A percentile compares a stretch with the other conserved stretches of the same genome.
phyloP scores from a whole-genome alignment of 1,139 yeast genomes.

The Pneumocystis jirovecii region DNA sequence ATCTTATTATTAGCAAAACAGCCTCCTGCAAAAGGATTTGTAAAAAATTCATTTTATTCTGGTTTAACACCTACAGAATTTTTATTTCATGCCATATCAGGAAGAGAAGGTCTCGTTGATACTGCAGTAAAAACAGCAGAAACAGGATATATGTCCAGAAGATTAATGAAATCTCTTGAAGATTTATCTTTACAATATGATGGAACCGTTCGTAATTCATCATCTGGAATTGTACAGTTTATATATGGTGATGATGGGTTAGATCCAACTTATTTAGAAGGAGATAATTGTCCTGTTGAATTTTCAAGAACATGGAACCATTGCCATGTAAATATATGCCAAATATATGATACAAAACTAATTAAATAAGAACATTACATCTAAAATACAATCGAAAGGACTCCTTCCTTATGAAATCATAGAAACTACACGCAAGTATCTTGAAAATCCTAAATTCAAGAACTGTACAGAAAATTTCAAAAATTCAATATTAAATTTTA shows the following conservation, averaged over 20 bases:
- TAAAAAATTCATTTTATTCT: constrained; percentile 82
- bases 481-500: constrained; percentile 77
- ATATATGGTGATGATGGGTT: constrained; percentile 98
- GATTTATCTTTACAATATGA: constrained; percentile 91
- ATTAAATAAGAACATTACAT: neutral
- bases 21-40: constrained; percentile 96
- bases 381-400: constrained; percentile 29
- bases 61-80: constrained; percentile 96
- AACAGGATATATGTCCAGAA: constrained; percentile 97
- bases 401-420: constrained; percentile 59
- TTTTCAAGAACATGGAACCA: constrained; percentile 93
- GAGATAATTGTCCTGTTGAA: constrained; percentile 93
- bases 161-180: constrained; percentile 95
- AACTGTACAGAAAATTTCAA: constrained; percentile 37
- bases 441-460: constrained; percentile 48
- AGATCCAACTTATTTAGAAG: constrained; percentile 98
- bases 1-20: constrained; percentile 41
- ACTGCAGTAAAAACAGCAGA: constrained; percentile 99
- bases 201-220: constrained; percentile 84
- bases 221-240: constrained; percentile 93
- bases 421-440: constrained; percentile 38
- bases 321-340: constrained; percentile 25
- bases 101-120: constrained; percentile 98
- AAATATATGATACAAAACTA: neutral
- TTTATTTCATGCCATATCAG: constrained; percentile 95